Evolutionary conservation across 2,329 filamentous ascomycete species (phyloP), one percentile per base, ranked within the genome.

Genomic region (Dendryphion nanum): DNA sequence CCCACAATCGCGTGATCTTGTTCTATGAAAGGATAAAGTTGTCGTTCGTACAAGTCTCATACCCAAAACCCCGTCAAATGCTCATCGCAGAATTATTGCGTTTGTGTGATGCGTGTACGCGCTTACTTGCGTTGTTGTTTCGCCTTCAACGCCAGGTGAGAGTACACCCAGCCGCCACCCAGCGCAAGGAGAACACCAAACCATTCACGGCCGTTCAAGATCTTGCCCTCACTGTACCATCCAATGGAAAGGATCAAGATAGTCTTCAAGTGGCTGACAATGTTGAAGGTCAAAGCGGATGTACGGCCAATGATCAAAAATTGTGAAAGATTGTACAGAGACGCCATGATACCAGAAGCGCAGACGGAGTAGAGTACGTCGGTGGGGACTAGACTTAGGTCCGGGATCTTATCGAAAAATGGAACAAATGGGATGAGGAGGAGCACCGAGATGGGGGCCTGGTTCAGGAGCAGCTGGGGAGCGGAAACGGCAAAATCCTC

Each of bases 131-230:
- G 48, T 41, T 59, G 53, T 48, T 60, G 55, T 48, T 62, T 64
- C 28, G 60, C 59, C 40, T 63, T 63, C 40, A 66, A 47, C 13
- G 61, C 57, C 33, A 67, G 46, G 45, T 72, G 69, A 24, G 67
- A 70, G 57, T 73, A 73, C 15, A 71, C 57, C 51, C 68, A 71
- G 24, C 68, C 69, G 18, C 70, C 70, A 10, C 70, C 66, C 6
- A 73, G 51, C 20, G 70, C 69, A 18, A 72, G 48, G n/a, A 67
- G 37, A 8, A 73, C 69, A 40, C 69, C 70, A n/a, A 67, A 50
- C 40, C 61, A 56, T 42, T 73, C 70, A 30, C 59, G 57, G 8
- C 55, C 37, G 30, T 59, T 68, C 19, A 71, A 53, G 8, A 63
- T 50, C 44, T 68, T 67, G 38, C 67, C 67, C 47, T 72, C 69